Percentiles rank a stretch among this genome's conserved stretches.
Conservation (phyloP, 2,329 filamentous ascomycete genomes). For the Macrophomina phaseolina region DNA sequence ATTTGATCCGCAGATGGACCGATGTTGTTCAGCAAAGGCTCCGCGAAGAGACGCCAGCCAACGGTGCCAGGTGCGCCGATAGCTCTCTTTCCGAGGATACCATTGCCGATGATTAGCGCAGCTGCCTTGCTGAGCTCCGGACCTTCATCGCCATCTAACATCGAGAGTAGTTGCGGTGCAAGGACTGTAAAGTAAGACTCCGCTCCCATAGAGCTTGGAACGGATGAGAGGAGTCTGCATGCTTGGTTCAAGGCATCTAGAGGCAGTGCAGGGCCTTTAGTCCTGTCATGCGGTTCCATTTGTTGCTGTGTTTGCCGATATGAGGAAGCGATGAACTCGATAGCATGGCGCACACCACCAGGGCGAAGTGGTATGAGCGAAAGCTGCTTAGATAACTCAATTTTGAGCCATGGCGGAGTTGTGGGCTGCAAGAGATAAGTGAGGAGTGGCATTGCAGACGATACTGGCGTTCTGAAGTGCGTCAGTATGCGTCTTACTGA, state of each 20-base stretch:
- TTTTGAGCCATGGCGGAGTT: conserved; percentile 65
- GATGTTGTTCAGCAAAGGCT: conserved; percentile 61
- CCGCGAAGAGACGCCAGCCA: conserved; percentile 68
- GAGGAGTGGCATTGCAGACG: conserved; percentile 65
- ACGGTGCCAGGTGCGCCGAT: conserved; percentile 66
- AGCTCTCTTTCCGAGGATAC: conserved; percentile 68
- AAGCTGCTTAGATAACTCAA: conserved; percentile 62
- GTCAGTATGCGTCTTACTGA: not conserved
- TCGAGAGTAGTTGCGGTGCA: conserved; percentile 63
- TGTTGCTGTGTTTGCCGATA: conserved; percentile 55
- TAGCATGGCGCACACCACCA: conserved; percentile 68
- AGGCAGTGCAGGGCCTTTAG: conserved; percentile 65
- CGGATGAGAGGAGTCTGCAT: conserved; percentile 65
- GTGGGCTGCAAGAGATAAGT: conserved; percentile 61
- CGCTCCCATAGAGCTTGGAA: conserved; percentile 60
- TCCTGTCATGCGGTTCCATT: conserved; percentile 43
- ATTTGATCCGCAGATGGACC: conserved; percentile 40
- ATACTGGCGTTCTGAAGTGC: conserved; percentile 49
- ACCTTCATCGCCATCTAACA: conserved; percentile 67
- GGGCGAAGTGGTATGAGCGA: conserved; percentile 65
- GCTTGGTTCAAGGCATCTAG: conserved; percentile 71
- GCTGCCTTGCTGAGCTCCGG: conserved; percentile 64
- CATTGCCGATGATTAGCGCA: conserved; percentile 68
- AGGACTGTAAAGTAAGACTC: conserved; percentile 67
- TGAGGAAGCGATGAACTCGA: conserved; percentile 74